Conservation (phyloP, 2,329 filamentous ascomycete genomes). For the Achaetomium macrosporum region DNA sequence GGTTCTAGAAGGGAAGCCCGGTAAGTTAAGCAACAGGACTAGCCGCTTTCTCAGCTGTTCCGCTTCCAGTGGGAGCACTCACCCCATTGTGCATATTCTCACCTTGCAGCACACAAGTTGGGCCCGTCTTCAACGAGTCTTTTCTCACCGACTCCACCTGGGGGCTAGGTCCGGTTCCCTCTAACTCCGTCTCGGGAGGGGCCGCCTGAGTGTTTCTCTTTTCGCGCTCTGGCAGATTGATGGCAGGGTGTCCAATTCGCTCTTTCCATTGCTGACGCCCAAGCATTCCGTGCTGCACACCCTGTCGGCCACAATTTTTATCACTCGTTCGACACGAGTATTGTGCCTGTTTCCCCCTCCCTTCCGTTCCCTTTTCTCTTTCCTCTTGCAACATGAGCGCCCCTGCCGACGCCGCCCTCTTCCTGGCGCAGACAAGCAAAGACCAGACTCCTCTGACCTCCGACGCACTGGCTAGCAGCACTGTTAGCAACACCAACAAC, state of each 20-base stretch:
- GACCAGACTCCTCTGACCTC: constrained; percentile 30
- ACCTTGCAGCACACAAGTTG: background rate
- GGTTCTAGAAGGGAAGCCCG: no score
- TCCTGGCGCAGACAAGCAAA: constrained; percentile 21
- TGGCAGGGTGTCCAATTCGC: constrained; percentile 20
- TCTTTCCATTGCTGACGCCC: constrained; percentile 24
- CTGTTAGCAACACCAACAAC: constrained; percentile 18
- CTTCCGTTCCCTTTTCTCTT: constrained; percentile 27
- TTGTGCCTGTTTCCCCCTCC: constrained; percentile 27
- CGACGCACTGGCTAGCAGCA: constrained; percentile 21
- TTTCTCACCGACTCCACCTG: constrained; percentile 21
- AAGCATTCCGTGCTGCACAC: constrained; percentile 20
- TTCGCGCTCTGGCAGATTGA: constrained; percentile 16
- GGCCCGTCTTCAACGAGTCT: constrained; percentile 2
- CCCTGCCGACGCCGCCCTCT: constrained; percentile 23
- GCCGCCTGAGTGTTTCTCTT: constrained; percentile 16
- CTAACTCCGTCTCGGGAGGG: constrained; percentile 14
- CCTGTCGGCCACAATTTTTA: constrained; percentile 16
- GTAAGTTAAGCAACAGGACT: no score
- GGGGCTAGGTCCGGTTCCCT: constrained; percentile 4
- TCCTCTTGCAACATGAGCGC: constrained; percentile 33
- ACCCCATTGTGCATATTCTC: background rate
- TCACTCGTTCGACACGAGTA: constrained; percentile 21
- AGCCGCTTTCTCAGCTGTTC: no score
- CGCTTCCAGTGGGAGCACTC: no score